Evolutionary conservation across 225 moss, liverwort and hornwort species (phyloP), one percentile per base, ranked within the genome.

Genomic region (Climacium dendroides): DNA sequence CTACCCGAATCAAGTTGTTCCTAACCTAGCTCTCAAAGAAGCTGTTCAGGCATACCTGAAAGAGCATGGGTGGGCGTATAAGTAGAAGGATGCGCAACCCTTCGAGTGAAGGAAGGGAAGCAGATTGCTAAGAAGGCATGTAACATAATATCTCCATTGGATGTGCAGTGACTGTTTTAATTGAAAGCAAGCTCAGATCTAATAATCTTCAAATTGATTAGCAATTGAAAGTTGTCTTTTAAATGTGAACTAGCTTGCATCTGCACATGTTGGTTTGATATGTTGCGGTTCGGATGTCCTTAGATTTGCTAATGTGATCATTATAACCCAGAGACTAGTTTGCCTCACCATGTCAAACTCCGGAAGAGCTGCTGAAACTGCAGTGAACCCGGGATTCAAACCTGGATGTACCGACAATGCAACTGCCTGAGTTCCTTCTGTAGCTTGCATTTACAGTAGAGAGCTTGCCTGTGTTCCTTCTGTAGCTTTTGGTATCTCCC

Each of bases 1-100:
- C 41, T 90, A 91, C 78, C 91, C 92, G 22, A 95, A 96, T 75
- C 95, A 94, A 90, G 86, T 96, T 79, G 90, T 94, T 54, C 94
- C 96, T 28, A 96, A 95, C 72, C 89, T 96, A 63, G 95, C 94
- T 74, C 90, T 96, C 62, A 96, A 96, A 87, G 95, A 96, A 92
- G 95, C 95, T 79, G 95, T 96, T 37, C 96, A 97, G 75, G 88
- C 90, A 43, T 95, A 88, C 83, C 91, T 96, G 85, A 83, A 85
- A 20, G 93, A 97, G 55, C 90, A 93, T 79, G 97, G 94, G 37
- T 97, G 96, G 97, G 97, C 97, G 70, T 96, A 95, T 76, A 94
- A 91, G 81, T 87, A 89, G 75, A 61, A 45, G 34, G 65, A 64
- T 83, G 78, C 52, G 75, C 32, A 76, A n/a, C 64, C 53, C 17